A percentile compares a stretch with the other conserved stretches of the same genome.
phyloP scores from a whole-genome alignment of 257 asterid species.

The Plectranthus barbatus region DNA sequence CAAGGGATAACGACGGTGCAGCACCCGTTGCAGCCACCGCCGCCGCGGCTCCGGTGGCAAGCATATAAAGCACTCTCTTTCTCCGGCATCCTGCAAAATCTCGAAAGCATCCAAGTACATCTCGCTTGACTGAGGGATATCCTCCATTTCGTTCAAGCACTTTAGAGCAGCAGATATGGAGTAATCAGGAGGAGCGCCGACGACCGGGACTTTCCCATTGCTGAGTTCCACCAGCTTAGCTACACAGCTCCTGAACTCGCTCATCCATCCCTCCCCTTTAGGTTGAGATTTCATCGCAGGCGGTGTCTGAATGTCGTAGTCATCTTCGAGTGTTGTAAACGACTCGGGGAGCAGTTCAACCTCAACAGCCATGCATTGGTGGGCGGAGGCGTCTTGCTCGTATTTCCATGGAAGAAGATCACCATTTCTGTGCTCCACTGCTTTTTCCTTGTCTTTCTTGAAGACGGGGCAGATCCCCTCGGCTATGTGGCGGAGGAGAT shows the following conservation, averaged over 20 bases:
- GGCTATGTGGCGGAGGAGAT: conserved; percentile 78
- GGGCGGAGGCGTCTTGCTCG: conserved; percentile 39
- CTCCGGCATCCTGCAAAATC: conserved; percentile 58
- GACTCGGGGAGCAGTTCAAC: conserved; percentile 35
- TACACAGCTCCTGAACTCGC: conserved; percentile 54
- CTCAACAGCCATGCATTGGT: conserved; percentile 30
- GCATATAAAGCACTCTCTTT: conserved; percentile 78
- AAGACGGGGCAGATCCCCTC: conserved; percentile 68
- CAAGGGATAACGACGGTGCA: conserved; percentile 60
- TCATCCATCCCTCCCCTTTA: conserved; percentile 57
- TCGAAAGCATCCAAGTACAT: conserved; percentile 92
- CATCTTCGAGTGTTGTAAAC: conserved; percentile 20
- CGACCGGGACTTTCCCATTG: conserved; percentile 39
- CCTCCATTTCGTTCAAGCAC: conserved; percentile 79
- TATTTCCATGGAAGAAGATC: conserved; percentile 40
- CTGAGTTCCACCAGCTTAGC: conserved; percentile 60
- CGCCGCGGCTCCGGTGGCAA: conserved; percentile 85
- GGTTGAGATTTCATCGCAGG: conserved; percentile 29
- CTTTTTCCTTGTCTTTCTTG: conserved; percentile 40
- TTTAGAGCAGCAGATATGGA: conserved; percentile 56
- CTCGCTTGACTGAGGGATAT: conserved; percentile 71
- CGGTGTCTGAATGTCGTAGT: conserved; percentile 29
- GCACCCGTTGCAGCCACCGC: conserved; percentile 85
- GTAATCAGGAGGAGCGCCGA: conserved; percentile 42
- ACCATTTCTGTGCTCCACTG: conserved; percentile 17